Conservation (phyloP, 2,329 filamentous ascomycete genomes). For the Grosmannia penicillata region DNA sequence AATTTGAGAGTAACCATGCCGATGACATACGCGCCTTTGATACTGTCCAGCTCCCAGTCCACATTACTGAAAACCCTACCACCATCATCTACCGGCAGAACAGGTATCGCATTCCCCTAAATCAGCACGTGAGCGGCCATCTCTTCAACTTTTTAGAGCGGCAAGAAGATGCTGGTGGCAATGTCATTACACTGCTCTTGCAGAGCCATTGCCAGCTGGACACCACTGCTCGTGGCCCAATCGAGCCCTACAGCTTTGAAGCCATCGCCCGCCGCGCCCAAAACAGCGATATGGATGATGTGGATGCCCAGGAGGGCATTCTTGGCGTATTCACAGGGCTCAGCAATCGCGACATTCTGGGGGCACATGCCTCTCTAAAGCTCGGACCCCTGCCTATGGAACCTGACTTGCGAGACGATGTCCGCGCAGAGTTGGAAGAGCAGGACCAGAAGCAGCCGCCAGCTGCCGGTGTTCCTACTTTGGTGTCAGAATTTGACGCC, state of each 20-base stretch:
- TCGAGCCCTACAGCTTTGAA: constrained; percentile 49
- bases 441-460: constrained; percentile 70
- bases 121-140: constrained; percentile 65
- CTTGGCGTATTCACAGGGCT: constrained; percentile 47
- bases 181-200: constrained; percentile 62
- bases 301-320: constrained; percentile 50
- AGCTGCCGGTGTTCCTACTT: constrained; percentile 49
- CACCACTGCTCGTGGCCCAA: constrained; percentile 43
- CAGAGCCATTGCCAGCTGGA: constrained; percentile 43
- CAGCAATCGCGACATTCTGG: constrained; percentile 44
- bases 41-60: constrained; percentile 59
- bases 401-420: constrained; percentile 63
- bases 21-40: constrained; percentile 69
- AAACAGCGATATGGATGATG: constrained; percentile 47
- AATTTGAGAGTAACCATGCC: constrained; percentile 64
- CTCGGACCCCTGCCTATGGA: constrained; percentile 80
- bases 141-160: constrained; percentile 80
- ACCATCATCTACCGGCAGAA: constrained; percentile 71
- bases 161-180: constrained; percentile 69
- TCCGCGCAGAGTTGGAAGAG: constrained; percentile 74
- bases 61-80: constrained; percentile 62
- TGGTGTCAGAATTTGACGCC: constrained; percentile 78
- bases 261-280: constrained; percentile 41
- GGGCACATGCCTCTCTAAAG: constrained; percentile 45
- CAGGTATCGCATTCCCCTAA: constrained; percentile 84